A percentile compares a stretch with the other conserved stretches of the same genome.
Conservation (phyloP, 2,329 filamentous ascomycete species). For the Exophiala viscosa region DNA sequence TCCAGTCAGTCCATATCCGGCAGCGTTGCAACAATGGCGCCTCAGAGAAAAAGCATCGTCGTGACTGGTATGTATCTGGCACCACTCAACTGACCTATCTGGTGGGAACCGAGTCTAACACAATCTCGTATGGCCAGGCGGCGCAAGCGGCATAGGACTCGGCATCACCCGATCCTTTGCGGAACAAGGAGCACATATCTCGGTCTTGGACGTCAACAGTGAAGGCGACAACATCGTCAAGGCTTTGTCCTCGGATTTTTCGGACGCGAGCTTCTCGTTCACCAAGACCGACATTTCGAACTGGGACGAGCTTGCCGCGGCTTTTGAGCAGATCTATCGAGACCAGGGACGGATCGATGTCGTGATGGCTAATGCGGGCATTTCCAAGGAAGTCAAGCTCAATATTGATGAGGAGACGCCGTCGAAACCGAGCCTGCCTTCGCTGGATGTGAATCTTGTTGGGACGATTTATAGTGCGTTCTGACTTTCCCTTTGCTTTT, state of each 20-base stretch:
- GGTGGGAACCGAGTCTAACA: background rate
- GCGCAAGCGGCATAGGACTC: constrained; percentile 38
- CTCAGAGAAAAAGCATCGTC: constrained; percentile 29
- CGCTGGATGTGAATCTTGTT: constrained; percentile 36
- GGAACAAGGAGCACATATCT: constrained; percentile 32
- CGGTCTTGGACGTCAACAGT: constrained; percentile 35
- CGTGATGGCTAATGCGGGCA: constrained; percentile 51
- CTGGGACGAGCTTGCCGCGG: constrained; percentile 36
- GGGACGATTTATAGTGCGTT: constrained; percentile 47
- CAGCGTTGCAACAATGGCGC: background rate
- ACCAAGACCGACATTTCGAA: constrained; percentile 34
- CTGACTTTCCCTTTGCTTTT: background rate
- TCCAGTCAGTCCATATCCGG: background rate
- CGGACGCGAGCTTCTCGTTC: constrained; percentile 30
- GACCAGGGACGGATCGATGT: constrained; percentile 42
- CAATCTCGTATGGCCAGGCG: constrained; percentile 27
- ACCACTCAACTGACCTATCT: background rate
- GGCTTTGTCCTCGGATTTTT: constrained; percentile 29
- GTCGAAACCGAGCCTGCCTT: constrained; percentile 35
- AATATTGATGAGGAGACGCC: constrained; percentile 33
- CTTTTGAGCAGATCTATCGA: constrained; percentile 34
- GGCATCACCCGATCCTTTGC: constrained; percentile 35
- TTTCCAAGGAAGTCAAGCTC: constrained; percentile 43
- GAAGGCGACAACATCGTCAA: constrained; percentile 28
- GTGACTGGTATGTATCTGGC: constrained; percentile 30